Evolutionary conservation across 495 filamentous ascomycete species (phyloP).

Genomic region (Penicillium pancosmium): DNA sequence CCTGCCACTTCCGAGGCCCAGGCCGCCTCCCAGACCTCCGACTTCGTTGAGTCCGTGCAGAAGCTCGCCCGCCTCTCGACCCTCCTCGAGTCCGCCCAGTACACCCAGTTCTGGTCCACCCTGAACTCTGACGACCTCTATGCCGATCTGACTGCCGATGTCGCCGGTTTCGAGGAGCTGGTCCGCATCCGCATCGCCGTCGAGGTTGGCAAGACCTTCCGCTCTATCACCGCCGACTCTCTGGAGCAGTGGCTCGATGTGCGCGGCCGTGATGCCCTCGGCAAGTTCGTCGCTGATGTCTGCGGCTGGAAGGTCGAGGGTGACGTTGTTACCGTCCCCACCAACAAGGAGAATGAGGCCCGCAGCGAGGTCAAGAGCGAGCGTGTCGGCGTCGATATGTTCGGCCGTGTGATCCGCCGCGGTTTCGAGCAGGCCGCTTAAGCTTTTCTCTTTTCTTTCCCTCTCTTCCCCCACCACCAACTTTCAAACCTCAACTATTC

Average conservation of each 20-base stretch:
- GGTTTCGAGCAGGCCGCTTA: constrained; percentile 89
- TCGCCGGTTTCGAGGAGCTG: constrained; percentile 94
- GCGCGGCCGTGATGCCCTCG: constrained; percentile 65
- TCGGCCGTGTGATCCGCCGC: constrained; percentile 85
- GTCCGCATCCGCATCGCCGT: constrained; percentile 90
- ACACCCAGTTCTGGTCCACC: constrained; percentile 89
- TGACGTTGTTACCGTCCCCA: constrained; percentile 71
- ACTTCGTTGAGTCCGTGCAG: constrained; percentile 77
- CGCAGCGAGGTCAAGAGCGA: constrained; percentile 95
- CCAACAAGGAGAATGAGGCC: constrained; percentile 98
- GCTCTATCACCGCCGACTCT: constrained; percentile 74
- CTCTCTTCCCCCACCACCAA: background rate
- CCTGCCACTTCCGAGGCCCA: constrained; percentile 55
- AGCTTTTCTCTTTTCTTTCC: constrained; percentile 22
- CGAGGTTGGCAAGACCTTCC: constrained; percentile 83
- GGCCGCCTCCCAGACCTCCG: constrained; percentile 68
- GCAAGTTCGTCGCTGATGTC: constrained; percentile 78
- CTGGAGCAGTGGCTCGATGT: constrained; percentile 90
- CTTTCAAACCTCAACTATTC: constrained; percentile 4
- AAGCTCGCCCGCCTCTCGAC: constrained; percentile 83
- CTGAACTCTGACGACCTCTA: constrained; percentile 94
- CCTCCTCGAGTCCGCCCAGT: constrained; percentile 83
- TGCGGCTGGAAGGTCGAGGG: constrained; percentile 84
- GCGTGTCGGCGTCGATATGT: constrained; percentile 74
- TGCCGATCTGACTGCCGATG: constrained; percentile 91